These are phyloP conservation scores for Lenzites betulinus DNA, from an alignment of 768 basidiomycete species.

Conservation along the genomic window DNA sequence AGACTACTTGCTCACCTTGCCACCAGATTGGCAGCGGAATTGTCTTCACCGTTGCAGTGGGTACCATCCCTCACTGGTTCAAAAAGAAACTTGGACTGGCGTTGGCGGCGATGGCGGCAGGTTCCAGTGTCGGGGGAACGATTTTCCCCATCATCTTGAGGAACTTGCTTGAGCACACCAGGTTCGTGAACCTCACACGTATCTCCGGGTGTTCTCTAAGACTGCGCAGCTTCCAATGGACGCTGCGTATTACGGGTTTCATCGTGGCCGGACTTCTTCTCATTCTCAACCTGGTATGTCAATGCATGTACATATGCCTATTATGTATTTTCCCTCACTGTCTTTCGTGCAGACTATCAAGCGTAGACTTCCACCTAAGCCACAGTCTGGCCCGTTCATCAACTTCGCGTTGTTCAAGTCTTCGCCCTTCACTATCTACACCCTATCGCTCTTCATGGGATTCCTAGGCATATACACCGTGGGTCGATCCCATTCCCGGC, in stretches of 20 bases:
- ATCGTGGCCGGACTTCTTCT: constrained; percentile 2
- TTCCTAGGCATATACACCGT: constrained; percentile 72
- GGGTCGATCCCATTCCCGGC: constrained; percentile 21
- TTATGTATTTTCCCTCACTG: not conserved
- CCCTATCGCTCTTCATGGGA: constrained; percentile 50
- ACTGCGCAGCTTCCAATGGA: constrained; percentile 9
- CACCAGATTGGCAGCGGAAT: constrained; percentile 43
- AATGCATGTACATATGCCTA: not conserved
- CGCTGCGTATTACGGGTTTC: constrained; percentile 15
- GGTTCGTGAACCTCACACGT: constrained; percentile 41
- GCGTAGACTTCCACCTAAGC: constrained; percentile 49
- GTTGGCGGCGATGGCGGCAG: constrained; percentile 62
- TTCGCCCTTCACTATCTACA: constrained; percentile 56
- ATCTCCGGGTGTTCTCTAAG: not conserved
- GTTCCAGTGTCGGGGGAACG: constrained; percentile 70
- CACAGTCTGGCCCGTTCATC: constrained; percentile 58
- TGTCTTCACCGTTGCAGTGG: constrained; percentile 61
- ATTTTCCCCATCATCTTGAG: constrained; percentile 63
- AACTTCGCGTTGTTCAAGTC: constrained; percentile 58
- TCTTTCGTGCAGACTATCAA: not conserved
- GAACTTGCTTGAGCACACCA: constrained; percentile 53
- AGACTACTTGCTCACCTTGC: not conserved
- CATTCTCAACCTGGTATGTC: constrained; percentile 8
- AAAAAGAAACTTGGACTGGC: constrained; percentile 55
- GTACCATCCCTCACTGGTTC: constrained; percentile 75